These are phyloP conservation scores for Diaporthe aspalathi DNA, from an alignment of 2,329 filamentous ascomycete genomes.

Conservation along the genomic window DNA sequence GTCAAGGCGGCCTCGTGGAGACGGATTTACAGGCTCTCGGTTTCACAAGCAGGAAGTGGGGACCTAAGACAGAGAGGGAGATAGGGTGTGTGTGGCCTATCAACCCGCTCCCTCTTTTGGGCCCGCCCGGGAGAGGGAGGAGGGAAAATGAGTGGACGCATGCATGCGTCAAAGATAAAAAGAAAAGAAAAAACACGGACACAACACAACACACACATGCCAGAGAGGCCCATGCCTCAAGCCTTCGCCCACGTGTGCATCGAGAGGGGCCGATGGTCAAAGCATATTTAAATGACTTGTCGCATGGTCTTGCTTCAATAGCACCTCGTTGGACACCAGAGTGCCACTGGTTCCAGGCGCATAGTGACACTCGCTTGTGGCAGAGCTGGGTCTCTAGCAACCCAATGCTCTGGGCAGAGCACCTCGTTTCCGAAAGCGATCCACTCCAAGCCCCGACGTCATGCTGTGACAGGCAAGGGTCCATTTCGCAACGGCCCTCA, in stretches of 20 bases:
- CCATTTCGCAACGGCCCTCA: conserved; percentile 5
- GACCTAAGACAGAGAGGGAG: neutral
- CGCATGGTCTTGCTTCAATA: conserved; percentile 15
- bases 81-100: neutral
- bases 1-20: conserved; percentile 19
- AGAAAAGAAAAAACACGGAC: neutral
- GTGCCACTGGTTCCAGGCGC: conserved; percentile 14
- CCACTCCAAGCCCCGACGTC: conserved; percentile 20
- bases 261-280: conserved; percentile 21
- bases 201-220: neutral
- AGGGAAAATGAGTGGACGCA: neutral
- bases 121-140: neutral
- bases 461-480: conserved; percentile 30
- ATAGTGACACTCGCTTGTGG: conserved; percentile 19
- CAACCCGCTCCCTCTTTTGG: neutral
- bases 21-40: conserved; percentile 4
- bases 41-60: conserved; percentile 24
- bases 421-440: conserved; percentile 18
- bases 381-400: conserved; percentile 14
- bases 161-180: neutral
- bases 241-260: conserved; percentile 27
- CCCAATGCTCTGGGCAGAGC: conserved; percentile 22
- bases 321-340: conserved; percentile 10
- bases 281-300: conserved; percentile 31
- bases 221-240: conserved; percentile 3